Evolutionary conservation across 2,329 filamentous ascomycete species (phyloP), one percentile per base, ranked within the genome.

Genomic region (Basipetospora chlamydospora): DNA sequence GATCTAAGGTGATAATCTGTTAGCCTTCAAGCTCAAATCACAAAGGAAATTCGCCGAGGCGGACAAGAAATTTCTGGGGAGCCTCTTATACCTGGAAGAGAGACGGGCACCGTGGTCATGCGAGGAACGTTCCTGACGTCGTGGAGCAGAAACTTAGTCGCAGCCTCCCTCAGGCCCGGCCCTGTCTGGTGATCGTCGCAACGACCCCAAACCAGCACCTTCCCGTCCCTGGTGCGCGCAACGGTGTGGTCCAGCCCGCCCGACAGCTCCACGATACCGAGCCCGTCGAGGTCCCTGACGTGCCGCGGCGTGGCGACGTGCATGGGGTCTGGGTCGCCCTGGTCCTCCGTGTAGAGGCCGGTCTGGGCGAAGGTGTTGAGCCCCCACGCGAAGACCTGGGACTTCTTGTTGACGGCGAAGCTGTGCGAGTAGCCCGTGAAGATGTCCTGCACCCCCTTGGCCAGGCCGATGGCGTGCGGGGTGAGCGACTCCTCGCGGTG

Each of bases 341-440:
- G 54, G 15, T 61, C 54, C 40, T 81, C 68, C 36, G 68, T 63
- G 35, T 64, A 63, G 35, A 81, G 73, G 4, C 61, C 84, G 12
- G 81, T 82, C 60, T 93, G 79, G 43, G 79, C 81, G 55, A 82
- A 92, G 58, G 81, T 86, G 66, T 93, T 93, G 21, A 88, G 63
- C 17, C 86, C 85, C 84, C 85, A 93, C 0, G 77, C 72, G 57
- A 76, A 90, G 22, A 88, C 78, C 21, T 71, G 66, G 26, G 77
- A 81, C 11, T 72, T 68, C 39, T 71, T 67, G 55, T 80, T 74
- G 32, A 93, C 65, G 13, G 83, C 83, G 46, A 93, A 88, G 46
- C 77, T 81, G 61, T 93, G 83, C 57, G 87, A 88, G 11, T 78
- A 73, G 30, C 85, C 85, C 43, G 55, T 58, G 28, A 53, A 75